phyloP scores from a whole-genome alignment of 306 rosid species.

The Amphicarpaea edgeworthii region DNA sequence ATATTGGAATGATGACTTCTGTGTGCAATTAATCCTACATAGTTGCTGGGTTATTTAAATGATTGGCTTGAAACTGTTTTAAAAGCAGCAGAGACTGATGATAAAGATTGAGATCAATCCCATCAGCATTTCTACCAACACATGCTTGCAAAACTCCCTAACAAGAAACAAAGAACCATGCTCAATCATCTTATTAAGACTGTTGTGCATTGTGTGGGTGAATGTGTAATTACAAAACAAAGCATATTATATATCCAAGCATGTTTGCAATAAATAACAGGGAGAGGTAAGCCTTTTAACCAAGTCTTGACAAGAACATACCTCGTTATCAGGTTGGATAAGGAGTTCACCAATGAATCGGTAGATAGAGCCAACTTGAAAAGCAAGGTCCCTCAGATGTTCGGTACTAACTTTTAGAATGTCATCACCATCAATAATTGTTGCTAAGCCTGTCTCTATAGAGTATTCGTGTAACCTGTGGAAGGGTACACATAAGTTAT shows the following conservation, averaged over 20 bases:
- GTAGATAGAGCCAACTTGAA: conserved; percentile 75
- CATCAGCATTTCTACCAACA: conserved; percentile 85
- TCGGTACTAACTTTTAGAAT: conserved; percentile 59
- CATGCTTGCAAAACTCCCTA: conserved; percentile 86
- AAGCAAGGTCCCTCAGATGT: conserved; percentile 66
- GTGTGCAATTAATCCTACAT: conserved; percentile 22
- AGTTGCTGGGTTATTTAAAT: conserved; percentile 52
- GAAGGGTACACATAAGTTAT: conserved; percentile 25
- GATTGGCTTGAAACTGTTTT: conserved; percentile 76
- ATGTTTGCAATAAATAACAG: conserved; percentile 17
- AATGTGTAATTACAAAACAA: conserved; percentile 27
- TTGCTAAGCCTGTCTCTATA: conserved; percentile 69
- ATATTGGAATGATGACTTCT: conserved; percentile 13
- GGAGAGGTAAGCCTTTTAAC: background rate
- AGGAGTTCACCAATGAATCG: conserved; percentile 87
- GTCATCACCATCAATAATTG: conserved; percentile 63
- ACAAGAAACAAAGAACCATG: conserved; percentile 39
- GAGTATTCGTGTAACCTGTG: conserved; percentile 68
- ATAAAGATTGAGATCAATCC: conserved; percentile 87
- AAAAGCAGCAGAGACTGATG: conserved; percentile 75
- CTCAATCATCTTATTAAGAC: conserved; percentile 25
- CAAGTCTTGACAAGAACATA: conserved; percentile 36
- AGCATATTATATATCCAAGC: conserved; percentile 10
- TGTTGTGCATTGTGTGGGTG: background rate
- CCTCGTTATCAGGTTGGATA: conserved; percentile 73